Base-by-base conservation (phyloP, 148 eudicot genomes). In the Chenopodium quinoa region DNA sequence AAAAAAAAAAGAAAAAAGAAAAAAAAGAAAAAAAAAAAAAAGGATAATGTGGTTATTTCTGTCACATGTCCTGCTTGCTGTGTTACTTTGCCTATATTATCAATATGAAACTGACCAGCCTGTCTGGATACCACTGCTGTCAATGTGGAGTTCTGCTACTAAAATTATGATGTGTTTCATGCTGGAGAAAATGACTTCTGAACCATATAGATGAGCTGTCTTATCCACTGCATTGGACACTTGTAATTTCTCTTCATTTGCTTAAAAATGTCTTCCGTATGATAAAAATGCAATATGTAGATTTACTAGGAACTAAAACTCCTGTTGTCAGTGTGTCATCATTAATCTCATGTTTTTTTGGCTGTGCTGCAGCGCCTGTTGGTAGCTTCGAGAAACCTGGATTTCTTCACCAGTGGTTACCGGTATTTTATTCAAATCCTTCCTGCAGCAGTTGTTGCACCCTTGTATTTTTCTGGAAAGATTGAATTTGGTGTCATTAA, bases 381-480 rank as follows among this genome's bases (percentile, higher is more conserved):
- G 95, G 84, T 93, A 84, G 87, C 97, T 81, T 95, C 98, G 73
- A 90, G 99, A 89, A 95, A 95, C 86, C 86, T 95, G 84, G 99
- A 95, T 62, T 95, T 95, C 93, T 95, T 95, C 94, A 95, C 99
- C 89, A 93, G 71, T 85, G 99, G 99, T 50, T 95, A 95, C 80
- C 97, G 99, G 72, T 95, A 95, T 84, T 86, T 95, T 78, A 95
- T 95, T 88, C 99, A 95, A 85, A 88, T 95, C 87, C 99, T 95
- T 86, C 99, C 99, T 70, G 99, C 92, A 80, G 99, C 99, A 66
- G 97, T 95, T 81, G 92, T 95, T 86, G 99, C 99, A 44, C 99
- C 99, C 73, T 89, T 95, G 99, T 95, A 87, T 79, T 95, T 95
- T 85, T 89, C 99, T 47, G 99, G 99, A 76, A 95, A 95, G 89